Evolutionary conservation across 306 rosid species (phyloP).

Genomic region (Vigna reflexopilosa): DNA sequence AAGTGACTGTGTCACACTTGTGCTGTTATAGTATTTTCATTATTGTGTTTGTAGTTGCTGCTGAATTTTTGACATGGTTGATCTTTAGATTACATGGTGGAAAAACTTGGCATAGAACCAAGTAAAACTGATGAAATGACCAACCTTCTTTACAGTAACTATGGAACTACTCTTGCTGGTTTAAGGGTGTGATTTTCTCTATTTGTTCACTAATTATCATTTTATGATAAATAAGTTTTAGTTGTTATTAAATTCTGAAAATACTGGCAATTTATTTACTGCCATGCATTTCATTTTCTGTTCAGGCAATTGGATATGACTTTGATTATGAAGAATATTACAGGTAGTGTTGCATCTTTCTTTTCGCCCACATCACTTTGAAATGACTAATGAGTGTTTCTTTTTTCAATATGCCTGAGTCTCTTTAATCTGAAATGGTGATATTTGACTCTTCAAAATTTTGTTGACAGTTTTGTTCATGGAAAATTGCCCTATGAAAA

Average conservation of each 20-base stretch:
- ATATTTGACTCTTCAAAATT: conserved; percentile 2
- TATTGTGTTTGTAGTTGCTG: not conserved
- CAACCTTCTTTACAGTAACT: conserved; percentile 76
- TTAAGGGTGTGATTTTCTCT: conserved; percentile 65
- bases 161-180: conserved; percentile 96
- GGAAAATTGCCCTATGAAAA: conserved; percentile 92
- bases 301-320: conserved; percentile 91
- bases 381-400: not conserved
- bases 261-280: not conserved
- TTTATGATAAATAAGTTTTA: not conserved
- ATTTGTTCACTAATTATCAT: not conserved
- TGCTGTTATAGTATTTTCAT: not conserved
- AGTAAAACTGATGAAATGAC: conserved; percentile 62
- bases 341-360: conserved; percentile 48
- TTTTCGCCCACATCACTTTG: not conserved
- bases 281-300: conserved; percentile 10
- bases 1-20: not conserved
- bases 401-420: not conserved
- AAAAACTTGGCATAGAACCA: conserved; percentile 75
- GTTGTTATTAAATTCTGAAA: not conserved
- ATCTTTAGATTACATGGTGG: conserved; percentile 73
- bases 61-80: conserved; percentile 17
- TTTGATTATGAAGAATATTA: conserved; percentile 91
- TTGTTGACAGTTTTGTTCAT: conserved; percentile 70
- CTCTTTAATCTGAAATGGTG: conserved; percentile 14